Conservation (phyloP, 495 filamentous ascomycete species). For the Terfezia boudieri region DNA sequence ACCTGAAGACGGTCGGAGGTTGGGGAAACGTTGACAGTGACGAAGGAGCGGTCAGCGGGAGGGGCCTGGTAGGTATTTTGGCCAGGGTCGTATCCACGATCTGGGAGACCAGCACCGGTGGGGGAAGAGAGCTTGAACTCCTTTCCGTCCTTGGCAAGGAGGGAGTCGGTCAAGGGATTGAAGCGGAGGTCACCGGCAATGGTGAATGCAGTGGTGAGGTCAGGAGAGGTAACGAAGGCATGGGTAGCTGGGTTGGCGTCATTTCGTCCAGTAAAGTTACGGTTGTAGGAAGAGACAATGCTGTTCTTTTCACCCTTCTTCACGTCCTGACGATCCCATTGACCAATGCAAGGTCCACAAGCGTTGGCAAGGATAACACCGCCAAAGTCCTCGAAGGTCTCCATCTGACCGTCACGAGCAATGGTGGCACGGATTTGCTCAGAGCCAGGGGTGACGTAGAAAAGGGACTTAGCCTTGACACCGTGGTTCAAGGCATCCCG, state of each 20-base stretch:
- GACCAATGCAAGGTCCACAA: conserved; percentile 58
- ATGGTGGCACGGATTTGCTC: conserved; percentile 97
- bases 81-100: conserved; percentile 73
- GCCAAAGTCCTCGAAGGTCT: conserved; percentile 94
- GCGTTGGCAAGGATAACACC: conserved; percentile 93
- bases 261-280: conserved; percentile 99
- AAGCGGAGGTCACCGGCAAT: conserved; percentile 83
- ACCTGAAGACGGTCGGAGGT: conserved; percentile 84
- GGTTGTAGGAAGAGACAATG: conserved; percentile 91
- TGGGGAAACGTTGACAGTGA: conserved; percentile 70
- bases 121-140: conserved; percentile 73
- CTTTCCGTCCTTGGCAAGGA: conserved; percentile 94
- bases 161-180: conserved; percentile 83
- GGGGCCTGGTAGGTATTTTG: conserved; percentile 92
- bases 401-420: conserved; percentile 77
- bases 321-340: conserved; percentile 89
- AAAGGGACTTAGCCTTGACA: conserved; percentile 77
- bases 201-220: conserved; percentile 80
- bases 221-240: conserved; percentile 95
- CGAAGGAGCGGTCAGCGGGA: conserved; percentile 46
- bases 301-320: conserved; percentile 96
- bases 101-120: conserved; percentile 60
- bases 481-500: conserved; percentile 86
- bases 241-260: conserved; percentile 98
- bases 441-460: conserved; percentile 88